Evolutionary conservation across 2,329 filamentous ascomycete genomes (phyloP), one percentile per base, ranked within the genome.

Genomic region (Torrubiella hemipterigena): DNA sequence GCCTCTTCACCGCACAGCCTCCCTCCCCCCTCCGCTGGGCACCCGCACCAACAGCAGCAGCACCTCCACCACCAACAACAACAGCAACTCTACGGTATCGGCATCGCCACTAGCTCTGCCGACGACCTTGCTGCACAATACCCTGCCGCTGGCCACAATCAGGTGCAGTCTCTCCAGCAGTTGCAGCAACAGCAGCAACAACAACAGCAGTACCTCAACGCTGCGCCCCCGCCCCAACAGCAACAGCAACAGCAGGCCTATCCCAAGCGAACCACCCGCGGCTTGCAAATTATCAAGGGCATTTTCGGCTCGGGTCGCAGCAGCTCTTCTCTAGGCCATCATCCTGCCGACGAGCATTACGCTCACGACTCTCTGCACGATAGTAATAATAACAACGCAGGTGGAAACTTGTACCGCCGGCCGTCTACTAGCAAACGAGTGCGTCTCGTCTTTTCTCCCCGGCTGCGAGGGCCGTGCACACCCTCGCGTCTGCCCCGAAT

Each of bases 391-490:
- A 65, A 68, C 46, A 67, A 65, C 45, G 58, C 56, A 36, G 41
- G 52, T 29, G 61, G 62, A n/a, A n/a, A n/a, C 30, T 51, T 74
- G 29, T 59, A 53, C 41, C 70, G 70, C 40, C 60, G 68, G 42
- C 60, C 65, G 19, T 77, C 73, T 27, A 75, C n/a, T n/a, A n/a
- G 17, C 33, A 36, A 72, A 56, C n/a, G n/a, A n/a, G n/a, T n/a
- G n/a, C n/a, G n/a, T n/a, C n/a, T n/a, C n/a, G n/a, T n/a, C 38
- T 51, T 51, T 34, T 56, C 60, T 42, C 46, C 52, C 43, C 42
- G 65, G 40, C 59, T 59, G 45, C n/a, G n/a, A 64, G 62, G 21
- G 56, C 38, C 41, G 37, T 31, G 36, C 45, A 32, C 36, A 38
- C 36, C 47, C 56, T 28, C 46, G 49, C 31, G n/a, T n/a, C n/a